These are phyloP conservation scores for Flagelloscypha sp. DNA, from an alignment of 768 basidiomycete genomes.

Conservation along the genomic window DNA sequence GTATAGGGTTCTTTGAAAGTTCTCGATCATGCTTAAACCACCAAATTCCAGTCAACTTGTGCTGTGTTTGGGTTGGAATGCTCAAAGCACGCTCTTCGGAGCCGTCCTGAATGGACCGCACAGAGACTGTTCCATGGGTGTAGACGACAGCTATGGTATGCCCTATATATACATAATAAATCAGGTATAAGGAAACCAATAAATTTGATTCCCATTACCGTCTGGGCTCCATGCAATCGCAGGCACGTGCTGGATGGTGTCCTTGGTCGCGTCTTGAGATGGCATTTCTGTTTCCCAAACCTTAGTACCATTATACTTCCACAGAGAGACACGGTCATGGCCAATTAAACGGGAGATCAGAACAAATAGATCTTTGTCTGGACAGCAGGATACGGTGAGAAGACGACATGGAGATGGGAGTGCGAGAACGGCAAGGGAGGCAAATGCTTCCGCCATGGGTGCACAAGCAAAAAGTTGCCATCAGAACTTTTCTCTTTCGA, in stretches of 20 bases:
- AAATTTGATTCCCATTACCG: constrained; percentile 32
- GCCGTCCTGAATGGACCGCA: constrained; percentile 79
- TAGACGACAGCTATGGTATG: constrained; percentile 67
- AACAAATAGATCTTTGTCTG: constrained; percentile 74
- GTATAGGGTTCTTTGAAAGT: constrained; percentile 36
- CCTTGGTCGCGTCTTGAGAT: constrained; percentile 31
- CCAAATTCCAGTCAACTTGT: constrained; percentile 49
- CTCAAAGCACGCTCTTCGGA: constrained; percentile 40
- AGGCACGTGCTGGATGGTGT: constrained; percentile 40
- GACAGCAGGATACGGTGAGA: constrained; percentile 63
- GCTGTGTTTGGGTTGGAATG: constrained; percentile 18
- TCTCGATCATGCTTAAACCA: constrained; percentile 56
- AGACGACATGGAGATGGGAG: constrained; percentile 53
- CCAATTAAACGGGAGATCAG: constrained; percentile 60
- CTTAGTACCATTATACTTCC: constrained; percentile 73
- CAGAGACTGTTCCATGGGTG: constrained; percentile 55
- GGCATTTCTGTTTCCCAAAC: constrained; percentile 76
- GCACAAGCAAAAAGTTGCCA: too few species aligned
- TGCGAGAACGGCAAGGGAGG: constrained; percentile 47
- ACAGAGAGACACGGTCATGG: constrained; percentile 63
- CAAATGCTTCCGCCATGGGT: constrained; percentile 46
- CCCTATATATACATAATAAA: constrained; percentile 27
- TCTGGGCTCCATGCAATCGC: constrained; percentile 78
- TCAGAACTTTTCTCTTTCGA: too few species aligned
- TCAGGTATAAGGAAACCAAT: constrained; percentile 4